These are phyloP conservation scores for Musa troglodytarum DNA, from an alignment of 176 grass and related monocot species.

Conservation along the genomic window DNA sequence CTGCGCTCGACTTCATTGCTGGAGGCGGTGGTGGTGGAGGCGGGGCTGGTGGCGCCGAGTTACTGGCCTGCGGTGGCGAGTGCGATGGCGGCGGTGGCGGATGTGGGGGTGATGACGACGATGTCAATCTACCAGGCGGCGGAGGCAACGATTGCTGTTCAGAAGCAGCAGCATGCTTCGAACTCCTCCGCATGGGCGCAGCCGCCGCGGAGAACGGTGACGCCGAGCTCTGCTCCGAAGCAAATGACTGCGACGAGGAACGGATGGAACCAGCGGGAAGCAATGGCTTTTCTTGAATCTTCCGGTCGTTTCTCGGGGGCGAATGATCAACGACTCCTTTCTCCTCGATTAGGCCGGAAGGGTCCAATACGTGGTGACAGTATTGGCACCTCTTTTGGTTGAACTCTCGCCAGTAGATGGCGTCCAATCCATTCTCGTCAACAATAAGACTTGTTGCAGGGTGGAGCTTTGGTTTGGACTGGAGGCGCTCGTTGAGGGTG, in stretches of 20 bases:
- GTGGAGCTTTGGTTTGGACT: not conserved
- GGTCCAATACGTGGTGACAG: slow-evolving; percentile 7
- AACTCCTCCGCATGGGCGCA: slow-evolving; percentile 9
- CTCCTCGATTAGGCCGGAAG: not conserved
- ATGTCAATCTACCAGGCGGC: not conserved
- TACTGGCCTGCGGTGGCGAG: not conserved
- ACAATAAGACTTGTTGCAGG: slow-evolving; percentile 24
- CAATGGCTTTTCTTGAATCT: slow-evolving; percentile 7
- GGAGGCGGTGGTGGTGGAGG: slow-evolving; percentile 18
- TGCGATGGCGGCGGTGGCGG: not conserved
- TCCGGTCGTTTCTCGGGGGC: not conserved
- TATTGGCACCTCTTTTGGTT: slow-evolving; percentile 15
- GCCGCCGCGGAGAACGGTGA: slow-evolving; percentile 19
- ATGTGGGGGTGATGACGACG: not conserved
- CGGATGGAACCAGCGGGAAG: slow-evolving; percentile 2
- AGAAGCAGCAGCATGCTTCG: not conserved
- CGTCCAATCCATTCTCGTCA: slow-evolving; percentile 86
- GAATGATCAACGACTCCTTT: not conserved
- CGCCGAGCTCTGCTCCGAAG: not conserved
- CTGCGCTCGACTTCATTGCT: slow-evolving; percentile 1
- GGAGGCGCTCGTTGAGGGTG: slow-evolving; percentile 7
- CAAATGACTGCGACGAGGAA: slow-evolving; percentile 3
- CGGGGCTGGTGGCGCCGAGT: not conserved
- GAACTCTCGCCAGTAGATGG: slow-evolving; percentile 79
- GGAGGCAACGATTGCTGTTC: not conserved